Percentiles rank a stretch among this genome's conserved stretches.
These are phyloP conservation scores for Wickerhamomyces alni DNA, from an alignment of 805 yeast species.

Conservation along the genomic window DNA sequence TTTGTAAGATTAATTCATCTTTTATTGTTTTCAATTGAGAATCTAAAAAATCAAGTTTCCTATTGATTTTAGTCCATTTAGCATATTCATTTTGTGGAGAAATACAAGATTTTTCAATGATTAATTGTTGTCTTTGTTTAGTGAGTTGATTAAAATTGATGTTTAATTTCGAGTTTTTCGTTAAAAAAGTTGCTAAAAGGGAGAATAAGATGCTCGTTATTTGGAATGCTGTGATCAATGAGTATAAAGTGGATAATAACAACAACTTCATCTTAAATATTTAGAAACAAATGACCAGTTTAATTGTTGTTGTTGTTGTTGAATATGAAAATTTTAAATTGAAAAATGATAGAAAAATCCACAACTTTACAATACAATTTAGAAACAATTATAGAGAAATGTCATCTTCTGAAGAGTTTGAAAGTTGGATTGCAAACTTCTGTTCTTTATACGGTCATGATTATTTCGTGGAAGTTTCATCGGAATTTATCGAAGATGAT, in stretches of 20 bases:
- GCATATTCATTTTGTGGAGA: conserved; percentile 94
- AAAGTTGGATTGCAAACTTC: conserved; percentile 50
- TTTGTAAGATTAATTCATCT: conserved; percentile 23
- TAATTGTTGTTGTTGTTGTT: too few species aligned
- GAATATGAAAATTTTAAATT: neutral
- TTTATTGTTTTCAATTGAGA: conserved; percentile 43
- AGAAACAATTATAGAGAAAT: conserved; percentile 1
- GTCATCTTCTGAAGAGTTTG: conserved; percentile 33
- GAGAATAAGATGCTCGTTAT: neutral
- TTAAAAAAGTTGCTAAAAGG: conserved; percentile 28
- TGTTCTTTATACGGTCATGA: conserved; percentile 60
- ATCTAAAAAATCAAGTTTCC: conserved; percentile 55
- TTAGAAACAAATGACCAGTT: too few species aligned
- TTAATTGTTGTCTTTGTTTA: conserved; percentile 39
- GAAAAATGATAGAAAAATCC: neutral
- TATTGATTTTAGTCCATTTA: conserved; percentile 87
- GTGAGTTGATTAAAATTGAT: conserved; percentile 25
- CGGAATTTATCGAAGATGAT: conserved; percentile 93
- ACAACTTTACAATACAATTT: neutral
- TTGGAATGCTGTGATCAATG: neutral
- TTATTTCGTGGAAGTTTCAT: conserved; percentile 85
- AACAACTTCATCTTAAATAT: too few species aligned
- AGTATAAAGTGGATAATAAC: neutral
- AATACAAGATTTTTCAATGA: conserved; percentile 50
- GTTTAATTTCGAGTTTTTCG: conserved; percentile 17